Base-by-base conservation (phyloP, 164 flowering plant genomes). In the Vitis vinifera region DNA sequence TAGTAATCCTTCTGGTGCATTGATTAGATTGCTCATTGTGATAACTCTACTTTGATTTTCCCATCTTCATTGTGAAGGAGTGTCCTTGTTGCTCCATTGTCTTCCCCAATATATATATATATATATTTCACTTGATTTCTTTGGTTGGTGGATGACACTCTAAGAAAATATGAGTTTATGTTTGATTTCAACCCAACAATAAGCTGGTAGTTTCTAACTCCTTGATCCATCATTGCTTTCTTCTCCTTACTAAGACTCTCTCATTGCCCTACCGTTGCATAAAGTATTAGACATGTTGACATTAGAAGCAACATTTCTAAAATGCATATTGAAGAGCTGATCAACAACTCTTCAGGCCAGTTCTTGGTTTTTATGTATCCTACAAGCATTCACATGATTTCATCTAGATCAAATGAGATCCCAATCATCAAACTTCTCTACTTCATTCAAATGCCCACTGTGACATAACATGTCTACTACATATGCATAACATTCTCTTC, bases 351-450 rank as follows among this genome's bases (percentile, higher is more conserved):
- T 81, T 31, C 67, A 69, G 23, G 90, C 88, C 56, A 92, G 67
- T 57, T 83, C 85, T 59, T 71, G 85, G 72, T 90, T 92, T 63
- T 79, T 88, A 72, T 90, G 90, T 58, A 89, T 88, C 79, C 84
- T 80, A 65, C 89, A 90, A 0, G 97, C 82, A 75, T 86, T 84
- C 85, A 89, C 77, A 89, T 83, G 30, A 89, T 82, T 64, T 90
- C 93, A 70, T 89, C 92, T 2, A 90, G 86, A 10, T 83, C 83
- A 68, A 84, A 89, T 49, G 92, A 91, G 94, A 92, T 92, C 59
- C 80, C 56, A 50, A 73, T 73, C 76, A 90, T 87, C 63, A 85
- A 85, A 62, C n/a, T 77, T 81, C 73, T 89, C 86, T 15, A 91
- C 88, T 70, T 84, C 87, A 58, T 73, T 68, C 55, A 92, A 88